Base-by-base conservation (phyloP, 495 filamentous ascomycete genomes). In the Xylaria castorea region DNA sequence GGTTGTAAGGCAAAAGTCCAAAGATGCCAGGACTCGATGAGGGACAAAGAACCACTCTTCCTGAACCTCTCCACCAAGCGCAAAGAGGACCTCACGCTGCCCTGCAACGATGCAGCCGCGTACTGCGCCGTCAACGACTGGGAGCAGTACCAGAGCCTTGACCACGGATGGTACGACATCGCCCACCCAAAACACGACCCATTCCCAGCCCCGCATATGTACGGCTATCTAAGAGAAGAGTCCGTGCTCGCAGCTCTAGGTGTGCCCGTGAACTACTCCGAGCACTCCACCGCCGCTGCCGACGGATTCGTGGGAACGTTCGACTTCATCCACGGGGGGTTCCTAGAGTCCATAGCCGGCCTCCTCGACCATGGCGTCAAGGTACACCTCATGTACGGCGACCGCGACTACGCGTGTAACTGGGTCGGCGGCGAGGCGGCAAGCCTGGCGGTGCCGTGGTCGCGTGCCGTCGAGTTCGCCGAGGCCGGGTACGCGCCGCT, bases 351-450 rank as follows among this genome's bases (percentile, higher is more conserved):
- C 0, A 50, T 46, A 30, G 63, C 63, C 14, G 42, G 22, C 40
- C 42, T 50, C 5, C 63, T 66, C 14, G 42, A 66, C 25, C 42
- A 40, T 22, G 63, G 63, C 25, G 86, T 94, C 75, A 89, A 91
- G 64, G 89, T 95, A 4, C 88, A 89, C 16, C 84, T 94, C 8
- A 83, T 93, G 50, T 93, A 93, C 73, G 92, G 85, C 62, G 85
- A 88, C 71, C 80, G 88, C 3, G 91, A 93, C 76, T 92, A 89
- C 75, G 85, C 89, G 36, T 92, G 89, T 78, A 92, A 92, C 77
- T 92, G 89, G 87, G 75, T 90, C 5, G 91, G 91, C 62, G 91
- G 90, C 44, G 83, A 91, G 77, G 86, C 88, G 9, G 82, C 90
- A 66, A 88, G 85, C 22, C 80, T 92, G 0, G 84, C 86, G 18